These are phyloP conservation scores for Yamadazyma trypodendri DNA, from an alignment of 1,139 yeast genomes.

Conservation along the genomic window DNA sequence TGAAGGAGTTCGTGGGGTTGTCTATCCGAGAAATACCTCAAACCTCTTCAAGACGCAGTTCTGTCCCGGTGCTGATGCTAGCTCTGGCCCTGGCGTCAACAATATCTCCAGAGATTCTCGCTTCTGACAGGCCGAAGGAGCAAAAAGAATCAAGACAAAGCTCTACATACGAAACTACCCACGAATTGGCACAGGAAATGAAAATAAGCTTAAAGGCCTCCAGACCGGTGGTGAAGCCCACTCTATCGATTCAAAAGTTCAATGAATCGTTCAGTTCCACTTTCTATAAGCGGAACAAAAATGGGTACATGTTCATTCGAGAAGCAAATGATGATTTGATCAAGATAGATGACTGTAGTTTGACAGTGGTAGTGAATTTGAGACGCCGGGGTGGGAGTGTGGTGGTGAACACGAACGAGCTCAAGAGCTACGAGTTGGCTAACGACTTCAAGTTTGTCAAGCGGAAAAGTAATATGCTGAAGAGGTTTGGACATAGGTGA, in stretches of 20 bases:
- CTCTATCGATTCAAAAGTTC: constrained; percentile 15
- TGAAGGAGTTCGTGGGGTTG: background rate
- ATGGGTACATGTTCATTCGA: constrained; percentile 39
- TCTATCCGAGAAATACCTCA: background rate
- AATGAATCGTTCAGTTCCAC: constrained; percentile 25
- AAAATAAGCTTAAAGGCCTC: constrained; percentile 3
- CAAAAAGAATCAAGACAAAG: background rate
- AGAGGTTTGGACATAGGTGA: constrained; percentile 4
- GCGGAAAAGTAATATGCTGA: constrained; percentile 8
- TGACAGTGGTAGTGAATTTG: constrained; percentile 9
- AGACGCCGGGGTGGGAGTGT: constrained; percentile 7
- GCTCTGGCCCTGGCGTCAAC: background rate
- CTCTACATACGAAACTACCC: constrained; percentile 1
- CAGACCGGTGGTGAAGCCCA: constrained; percentile 7
- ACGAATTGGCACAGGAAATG: constrained; percentile 4
- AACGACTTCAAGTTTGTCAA: constrained; percentile 17
- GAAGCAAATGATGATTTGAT: constrained; percentile 26
- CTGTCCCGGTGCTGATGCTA: background rate
- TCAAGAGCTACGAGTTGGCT: constrained; percentile 13
- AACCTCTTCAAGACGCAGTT: background rate
- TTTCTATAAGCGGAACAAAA: constrained; percentile 34
- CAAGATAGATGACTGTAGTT: constrained; percentile 14
- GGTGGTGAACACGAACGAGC: constrained; percentile 11
- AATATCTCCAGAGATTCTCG: background rate
- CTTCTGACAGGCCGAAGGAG: no score